Base-by-base conservation (phyloP, 202 grass and related monocot genomes). In the Saccharum hybrid region DNA sequence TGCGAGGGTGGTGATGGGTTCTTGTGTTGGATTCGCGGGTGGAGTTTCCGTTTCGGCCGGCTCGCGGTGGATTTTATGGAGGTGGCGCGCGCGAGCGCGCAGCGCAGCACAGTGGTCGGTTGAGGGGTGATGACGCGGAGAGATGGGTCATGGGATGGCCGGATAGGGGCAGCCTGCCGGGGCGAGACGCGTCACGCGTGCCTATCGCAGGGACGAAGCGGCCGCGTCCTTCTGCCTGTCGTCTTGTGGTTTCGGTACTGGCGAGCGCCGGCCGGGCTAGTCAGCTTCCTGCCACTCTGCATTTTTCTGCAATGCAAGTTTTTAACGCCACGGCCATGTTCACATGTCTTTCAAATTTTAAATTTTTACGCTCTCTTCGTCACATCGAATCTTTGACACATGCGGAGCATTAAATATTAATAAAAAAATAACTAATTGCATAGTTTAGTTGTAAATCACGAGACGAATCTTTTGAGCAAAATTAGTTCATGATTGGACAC, bases 41-140 rank as follows among this genome's bases (percentile, higher is more conserved):
- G 78, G 45, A 82, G 65, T 75, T 94, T 83, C 67, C 68, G 62
- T 91, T 23, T 83, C 62, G 77, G 43, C 57, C 18, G 30, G 11
- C 14, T 79, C 69, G 19, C 43, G 82, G 45, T 60, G 79, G 89
- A 80, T 86, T 80, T 84, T 88, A 89, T 72, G 37, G 62, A 74
- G 77, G 78, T 69, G 75, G 72, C n/a, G n/a, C n/a, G n/a, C n/a
- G n/a, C n/a, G n/a, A n/a, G n/a, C n/a, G n/a, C n/a, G 8, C 41
- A 34, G 76, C 1, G 77, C 19, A 22, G 23, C 19, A 31, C 31
- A 3, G 43, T 26, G 30, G 8, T 7, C 5, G 4, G 31, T 40
- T 0, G 19, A 67, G 45, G 12, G 12, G 15, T 51, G 51, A 10
- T 62, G 81, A 57, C 56, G 63, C 19, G 37, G 37, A 2, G 41